Percentiles rank a stretch among this genome's conserved stretches.
Conservation (phyloP, 1,139 yeast species). For the Hansenula lynferdii region DNA sequence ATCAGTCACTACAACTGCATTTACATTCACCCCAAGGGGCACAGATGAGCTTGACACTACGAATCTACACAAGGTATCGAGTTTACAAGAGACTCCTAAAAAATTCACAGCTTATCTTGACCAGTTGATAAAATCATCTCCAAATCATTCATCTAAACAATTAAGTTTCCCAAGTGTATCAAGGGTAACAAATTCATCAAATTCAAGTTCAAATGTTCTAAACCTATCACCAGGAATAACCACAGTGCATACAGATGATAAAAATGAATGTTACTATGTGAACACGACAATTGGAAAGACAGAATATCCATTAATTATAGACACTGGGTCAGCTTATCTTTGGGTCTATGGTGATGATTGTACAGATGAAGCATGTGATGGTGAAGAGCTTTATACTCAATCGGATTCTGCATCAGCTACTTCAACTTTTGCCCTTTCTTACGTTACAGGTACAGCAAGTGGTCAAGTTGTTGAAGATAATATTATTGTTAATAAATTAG, state of each 20-base stretch:
- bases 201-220: conserved; percentile 7
- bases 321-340: conserved; percentile 61
- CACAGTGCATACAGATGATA: conserved; percentile 22
- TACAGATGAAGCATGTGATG: conserved; percentile 38
- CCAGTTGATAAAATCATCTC: background rate
- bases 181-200: background rate
- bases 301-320: conserved; percentile 49
- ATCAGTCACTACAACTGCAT: too few relatives aligned
- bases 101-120: background rate
- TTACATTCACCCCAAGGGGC: too few relatives aligned
- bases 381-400: conserved; percentile 29
- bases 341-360: conserved; percentile 61
- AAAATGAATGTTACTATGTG: conserved; percentile 30
- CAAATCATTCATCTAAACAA: too few relatives aligned
- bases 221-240: conserved; percentile 24
- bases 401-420: conserved; percentile 20
- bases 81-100: background rate
- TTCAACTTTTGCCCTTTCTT: conserved; percentile 39
- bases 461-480: conserved; percentile 41
- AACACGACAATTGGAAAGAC: conserved; percentile 33
- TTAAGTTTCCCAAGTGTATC: background rate
- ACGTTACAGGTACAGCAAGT: conserved; percentile 50
- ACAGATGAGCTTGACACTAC: background rate
- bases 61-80: background rate
- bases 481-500: conserved; percentile 37